phyloP scores from a whole-genome alignment of 805 yeast species.

The Kurtzmaniella cleridarum region DNA sequence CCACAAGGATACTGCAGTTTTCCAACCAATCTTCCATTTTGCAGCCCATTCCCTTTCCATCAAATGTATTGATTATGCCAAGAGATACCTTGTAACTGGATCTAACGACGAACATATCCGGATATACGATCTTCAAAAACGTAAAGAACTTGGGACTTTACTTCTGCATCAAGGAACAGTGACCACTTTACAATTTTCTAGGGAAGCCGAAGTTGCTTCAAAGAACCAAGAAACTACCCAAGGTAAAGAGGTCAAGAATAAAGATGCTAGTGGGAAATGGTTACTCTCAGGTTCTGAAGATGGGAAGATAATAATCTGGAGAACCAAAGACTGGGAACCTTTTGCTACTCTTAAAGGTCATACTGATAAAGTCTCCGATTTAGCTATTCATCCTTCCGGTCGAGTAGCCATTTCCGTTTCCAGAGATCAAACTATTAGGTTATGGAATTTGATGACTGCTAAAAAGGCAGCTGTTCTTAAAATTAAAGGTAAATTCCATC shows the following conservation, averaged over 20 bases:
- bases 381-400: constrained; percentile 87
- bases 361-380: constrained; percentile 71
- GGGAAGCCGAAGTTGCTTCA: constrained; percentile 29
- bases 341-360: constrained; percentile 89
- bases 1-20: constrained; percentile 50
- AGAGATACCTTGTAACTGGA: constrained; percentile 85
- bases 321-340: constrained; percentile 95
- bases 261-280: constrained; percentile 70
- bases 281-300: constrained; percentile 86
- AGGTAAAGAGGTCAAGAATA: too few relatives aligned
- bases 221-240: constrained; percentile 8
- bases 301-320: constrained; percentile 86
- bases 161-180: constrained; percentile 87
- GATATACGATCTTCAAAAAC: constrained; percentile 86
- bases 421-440: constrained; percentile 72
- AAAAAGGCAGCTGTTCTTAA: constrained; percentile 85
- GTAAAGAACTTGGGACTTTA: constrained; percentile 89
- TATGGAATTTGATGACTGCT: constrained; percentile 97
- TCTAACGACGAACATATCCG: constrained; percentile 94
- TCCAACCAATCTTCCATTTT: constrained; percentile 93
- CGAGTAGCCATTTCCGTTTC: constrained; percentile 87
- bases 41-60: constrained; percentile 91
- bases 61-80: constrained; percentile 76
- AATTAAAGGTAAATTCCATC: constrained; percentile 60
- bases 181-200: constrained; percentile 68